A percentile compares a stretch with the other conserved stretches of the same genome.
phyloP scores from a whole-genome alignment of 768 basidiomycete genomes.

The Auriscalpium vulgare region DNA sequence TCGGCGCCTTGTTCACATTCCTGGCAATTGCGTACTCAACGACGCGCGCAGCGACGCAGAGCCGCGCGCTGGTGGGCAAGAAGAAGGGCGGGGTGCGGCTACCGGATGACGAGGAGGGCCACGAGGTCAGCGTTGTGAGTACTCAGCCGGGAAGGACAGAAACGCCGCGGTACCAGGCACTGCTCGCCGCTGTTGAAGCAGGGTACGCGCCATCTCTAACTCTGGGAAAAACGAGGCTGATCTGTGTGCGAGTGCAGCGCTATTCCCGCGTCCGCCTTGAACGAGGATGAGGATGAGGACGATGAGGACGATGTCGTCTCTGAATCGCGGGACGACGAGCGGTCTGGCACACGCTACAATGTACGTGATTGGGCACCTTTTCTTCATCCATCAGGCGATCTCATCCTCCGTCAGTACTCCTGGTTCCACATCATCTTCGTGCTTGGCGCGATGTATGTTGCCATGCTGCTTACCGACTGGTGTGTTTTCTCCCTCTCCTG shows the following conservation, averaged over 20 bases:
- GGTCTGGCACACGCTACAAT: slow-evolving; percentile 89
- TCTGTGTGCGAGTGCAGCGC: slow-evolving; percentile 39
- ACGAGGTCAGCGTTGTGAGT: slow-evolving; percentile 70
- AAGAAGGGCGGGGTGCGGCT: slow-evolving; percentile 63
- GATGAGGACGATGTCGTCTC: slow-evolving; percentile 67
- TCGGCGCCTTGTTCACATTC: slow-evolving; percentile 96
- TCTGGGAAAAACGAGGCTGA: not conserved
- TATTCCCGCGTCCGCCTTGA: slow-evolving; percentile 85
- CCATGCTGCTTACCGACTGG: slow-evolving; percentile 96
- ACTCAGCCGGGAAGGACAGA: slow-evolving; percentile 81
- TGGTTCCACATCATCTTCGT: slow-evolving; percentile 99
- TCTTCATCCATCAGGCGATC: slow-evolving; percentile 6
- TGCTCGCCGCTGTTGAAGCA: slow-evolving; percentile 92
- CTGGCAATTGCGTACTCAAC: slow-evolving; percentile 97
- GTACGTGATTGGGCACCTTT: slow-evolving; percentile 34
- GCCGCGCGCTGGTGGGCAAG: slow-evolving; percentile 78
- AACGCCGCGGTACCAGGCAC: slow-evolving; percentile 85
- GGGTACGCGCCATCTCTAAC: slow-evolving; percentile 45
- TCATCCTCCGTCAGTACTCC: slow-evolving; percentile 57
- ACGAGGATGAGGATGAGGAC: slow-evolving; percentile 60
- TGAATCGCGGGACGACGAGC: slow-evolving; percentile 86
- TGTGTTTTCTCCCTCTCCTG: slow-evolving; percentile 33
- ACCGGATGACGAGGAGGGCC: slow-evolving; percentile 42
- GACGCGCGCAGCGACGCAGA: slow-evolving; percentile 91
- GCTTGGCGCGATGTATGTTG: slow-evolving; percentile 95